These are phyloP conservation scores for Cladosporium austrohemisphaericum DNA, from an alignment of 2,329 filamentous ascomycete species.

Conservation along the genomic window DNA sequence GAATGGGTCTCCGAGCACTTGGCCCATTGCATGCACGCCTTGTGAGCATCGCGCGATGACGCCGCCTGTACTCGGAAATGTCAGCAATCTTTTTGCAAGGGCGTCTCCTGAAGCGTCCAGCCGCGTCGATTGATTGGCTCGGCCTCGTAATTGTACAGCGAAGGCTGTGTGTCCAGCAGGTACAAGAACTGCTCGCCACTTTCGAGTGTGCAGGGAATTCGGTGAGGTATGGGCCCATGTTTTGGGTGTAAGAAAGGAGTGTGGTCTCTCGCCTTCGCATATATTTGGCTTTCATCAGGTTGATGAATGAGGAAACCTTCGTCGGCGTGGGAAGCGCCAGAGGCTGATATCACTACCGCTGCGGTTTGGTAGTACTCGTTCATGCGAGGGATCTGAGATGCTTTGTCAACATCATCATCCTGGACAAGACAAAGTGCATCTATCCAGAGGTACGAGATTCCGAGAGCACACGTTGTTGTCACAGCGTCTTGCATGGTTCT, in stretches of 20 bases:
- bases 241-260: neutral
- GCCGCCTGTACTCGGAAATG: too few relatives aligned
- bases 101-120: too few relatives aligned
- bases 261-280: neutral
- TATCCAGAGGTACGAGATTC: neutral
- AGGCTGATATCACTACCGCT: neutral
- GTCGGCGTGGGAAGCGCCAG: neutral
- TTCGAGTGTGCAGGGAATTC: too few relatives aligned
- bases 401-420: neutral
- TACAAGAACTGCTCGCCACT: too few relatives aligned
- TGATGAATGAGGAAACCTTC: neutral
- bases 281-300: neutral
- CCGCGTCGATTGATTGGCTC: too few relatives aligned
- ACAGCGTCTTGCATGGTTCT: neutral
- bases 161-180: too few relatives aligned
- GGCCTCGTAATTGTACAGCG: too few relatives aligned
- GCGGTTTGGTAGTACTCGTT: neutral
- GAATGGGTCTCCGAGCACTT: too few relatives aligned
- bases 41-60: too few relatives aligned
- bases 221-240: too few relatives aligned
- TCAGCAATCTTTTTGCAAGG: too few relatives aligned
- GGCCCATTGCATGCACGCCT: too few relatives aligned
- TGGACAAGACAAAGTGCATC: slow-evolving; percentile 2
- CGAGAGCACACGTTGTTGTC: neutral
- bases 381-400: neutral